Percentiles rank a stretch among this genome's conserved stretches.
Conservation (phyloP, 495 filamentous ascomycete species). For the Cercophora scortea region DNA sequence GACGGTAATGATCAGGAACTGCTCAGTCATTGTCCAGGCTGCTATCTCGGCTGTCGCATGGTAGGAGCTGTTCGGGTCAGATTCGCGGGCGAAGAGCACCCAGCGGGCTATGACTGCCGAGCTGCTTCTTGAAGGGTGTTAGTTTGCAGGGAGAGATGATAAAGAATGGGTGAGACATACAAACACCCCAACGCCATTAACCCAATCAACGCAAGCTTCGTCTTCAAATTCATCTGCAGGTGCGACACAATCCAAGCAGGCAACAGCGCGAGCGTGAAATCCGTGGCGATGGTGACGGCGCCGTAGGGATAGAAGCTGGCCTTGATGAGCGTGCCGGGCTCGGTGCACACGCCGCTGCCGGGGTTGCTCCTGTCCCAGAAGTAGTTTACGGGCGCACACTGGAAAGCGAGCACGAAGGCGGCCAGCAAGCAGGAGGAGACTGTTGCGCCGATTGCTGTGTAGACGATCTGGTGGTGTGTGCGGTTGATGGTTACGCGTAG, state of each 20-base stretch:
- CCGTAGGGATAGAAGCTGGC: conserved; percentile 4
- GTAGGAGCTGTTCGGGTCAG: neutral
- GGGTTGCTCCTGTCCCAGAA: conserved; percentile 26
- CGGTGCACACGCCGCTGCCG: conserved; percentile 1
- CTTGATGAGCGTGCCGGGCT: too few species aligned
- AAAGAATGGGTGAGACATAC: conserved; percentile 1
- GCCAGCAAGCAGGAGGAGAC: conserved; percentile 25
- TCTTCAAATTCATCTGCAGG: conserved; percentile 20
- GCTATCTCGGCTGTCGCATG: neutral
- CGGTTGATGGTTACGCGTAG: conserved; percentile 30
- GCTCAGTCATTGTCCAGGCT: neutral
- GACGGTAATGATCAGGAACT: neutral
- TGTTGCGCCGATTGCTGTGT: conserved; percentile 13
- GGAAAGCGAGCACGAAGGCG: conserved; percentile 35
- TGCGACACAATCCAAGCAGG: conserved; percentile 25
- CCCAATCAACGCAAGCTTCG: conserved; percentile 12
- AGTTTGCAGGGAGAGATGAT: neutral
- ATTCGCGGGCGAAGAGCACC: neutral
- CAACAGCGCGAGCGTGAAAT: conserved; percentile 26
- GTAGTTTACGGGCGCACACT: conserved; percentile 31
- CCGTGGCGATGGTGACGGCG: conserved; percentile 19
- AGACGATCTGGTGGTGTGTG: conserved; percentile 33
- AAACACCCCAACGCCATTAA: conserved; percentile 17
- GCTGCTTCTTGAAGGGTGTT: neutral
- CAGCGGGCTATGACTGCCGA: neutral